A percentile compares a stretch with the other conserved stretches of the same genome.
Evolutionary conservation across 495 filamentous ascomycete genomes (phyloP).

Genomic region (Neurospora hispaniola): DNA sequence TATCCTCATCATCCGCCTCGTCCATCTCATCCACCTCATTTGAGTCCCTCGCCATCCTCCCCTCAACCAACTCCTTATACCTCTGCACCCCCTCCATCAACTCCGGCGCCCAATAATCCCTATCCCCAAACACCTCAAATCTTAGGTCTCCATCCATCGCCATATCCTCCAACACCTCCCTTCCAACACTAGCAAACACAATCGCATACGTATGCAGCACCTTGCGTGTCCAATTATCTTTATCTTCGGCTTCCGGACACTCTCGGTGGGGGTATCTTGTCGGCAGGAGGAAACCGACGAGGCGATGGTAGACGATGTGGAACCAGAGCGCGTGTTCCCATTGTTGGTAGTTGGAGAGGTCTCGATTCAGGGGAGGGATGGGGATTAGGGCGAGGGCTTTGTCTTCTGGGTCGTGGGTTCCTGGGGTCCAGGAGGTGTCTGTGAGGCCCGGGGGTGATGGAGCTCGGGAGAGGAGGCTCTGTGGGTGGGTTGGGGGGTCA

Average conservation of each 20-base stretch:
- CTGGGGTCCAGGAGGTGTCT: neutral
- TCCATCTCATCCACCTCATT: neutral
- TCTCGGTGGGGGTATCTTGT: neutral
- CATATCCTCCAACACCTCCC: neutral
- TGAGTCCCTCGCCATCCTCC: neutral
- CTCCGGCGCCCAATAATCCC: neutral
- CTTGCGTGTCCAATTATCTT: neutral
- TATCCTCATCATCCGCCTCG: too few relatives aligned
- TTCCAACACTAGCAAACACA: neutral
- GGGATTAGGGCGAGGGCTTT: neutral
- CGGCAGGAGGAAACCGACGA: neutral
- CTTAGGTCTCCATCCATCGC: neutral
- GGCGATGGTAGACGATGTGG: neutral
- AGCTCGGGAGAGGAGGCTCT: neutral
- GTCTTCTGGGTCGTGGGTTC: neutral
- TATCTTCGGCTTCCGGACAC: neutral
- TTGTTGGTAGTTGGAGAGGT: neutral
- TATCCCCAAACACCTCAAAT: neutral
- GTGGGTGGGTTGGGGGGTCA: neutral
- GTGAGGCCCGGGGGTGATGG: neutral
- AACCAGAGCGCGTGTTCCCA: neutral
- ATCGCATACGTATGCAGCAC: neutral
- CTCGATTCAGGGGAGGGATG: neutral
- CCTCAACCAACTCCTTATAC: neutral
- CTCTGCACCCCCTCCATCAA: neutral